These are phyloP conservation scores for Taphrina confusa DNA, from an alignment of 1,139 yeast genomes.

Conservation along the genomic window DNA sequence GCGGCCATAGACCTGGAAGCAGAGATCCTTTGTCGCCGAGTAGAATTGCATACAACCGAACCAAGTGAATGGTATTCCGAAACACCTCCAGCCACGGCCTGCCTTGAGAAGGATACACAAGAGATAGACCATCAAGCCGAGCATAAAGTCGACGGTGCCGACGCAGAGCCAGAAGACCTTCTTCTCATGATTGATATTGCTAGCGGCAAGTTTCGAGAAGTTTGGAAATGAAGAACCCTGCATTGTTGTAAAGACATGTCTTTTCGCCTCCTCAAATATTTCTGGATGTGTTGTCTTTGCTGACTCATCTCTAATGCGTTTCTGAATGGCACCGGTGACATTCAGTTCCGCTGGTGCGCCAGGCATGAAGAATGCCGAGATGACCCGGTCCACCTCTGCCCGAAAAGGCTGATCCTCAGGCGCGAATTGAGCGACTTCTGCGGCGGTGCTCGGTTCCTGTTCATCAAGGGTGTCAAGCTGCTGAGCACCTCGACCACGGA, in stretches of 20 bases:
- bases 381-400: conserved; percentile 29
- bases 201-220: conserved; percentile 28
- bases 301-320: conserved; percentile 22
- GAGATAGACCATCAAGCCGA: conserved; percentile 27
- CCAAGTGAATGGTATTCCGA: conserved; percentile 33
- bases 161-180: conserved; percentile 32
- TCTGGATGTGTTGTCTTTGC: conserved; percentile 31
- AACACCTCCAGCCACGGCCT: conserved; percentile 33
- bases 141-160: conserved; percentile 23
- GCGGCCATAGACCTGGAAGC: conserved; percentile 35
- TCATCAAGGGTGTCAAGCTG: conserved; percentile 21
- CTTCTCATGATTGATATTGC: conserved; percentile 29
- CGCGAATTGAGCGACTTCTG: conserved; percentile 17
- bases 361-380: conserved; percentile 29
- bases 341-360: conserved; percentile 33
- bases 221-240: conserved; percentile 29
- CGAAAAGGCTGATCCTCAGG: conserved; percentile 31
- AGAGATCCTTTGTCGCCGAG: conserved; percentile 28
- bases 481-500: conserved; percentile 9
- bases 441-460: conserved; percentile 26
- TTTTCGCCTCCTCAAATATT: conserved; percentile 31
- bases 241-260: conserved; percentile 26
- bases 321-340: conserved; percentile 29
- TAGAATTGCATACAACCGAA: conserved; percentile 35
- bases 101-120: conserved; percentile 29